Base-by-base conservation (phyloP, 1,284 basidiomycete genomes). In the Limonomyces culmigenus region DNA sequence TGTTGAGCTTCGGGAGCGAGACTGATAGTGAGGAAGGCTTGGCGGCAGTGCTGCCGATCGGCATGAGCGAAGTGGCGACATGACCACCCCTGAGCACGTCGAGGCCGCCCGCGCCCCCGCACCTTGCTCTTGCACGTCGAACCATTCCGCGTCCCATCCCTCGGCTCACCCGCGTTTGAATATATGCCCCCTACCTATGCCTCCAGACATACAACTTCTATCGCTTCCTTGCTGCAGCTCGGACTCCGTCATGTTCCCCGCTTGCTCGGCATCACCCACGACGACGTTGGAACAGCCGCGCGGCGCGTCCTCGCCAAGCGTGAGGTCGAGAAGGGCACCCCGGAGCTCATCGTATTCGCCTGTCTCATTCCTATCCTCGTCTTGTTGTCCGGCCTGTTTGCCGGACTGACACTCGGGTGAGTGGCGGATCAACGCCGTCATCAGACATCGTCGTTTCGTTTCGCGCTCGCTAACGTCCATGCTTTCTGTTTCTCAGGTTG, bases 381-480 rank as follows among this genome's bases (percentile, higher is more conserved):
- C 47, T 48, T 72, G 48, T 45, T 70, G 41, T 74, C 71, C 45
- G 72, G 72, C 52, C 40, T 74, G 48, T 74, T 80, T 62, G 76
- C 78, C 47, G 78, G 74, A 52, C 60, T 87, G 44, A 86, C 84
- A 41, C 60, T 85, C 35, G 89, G 88, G 23, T 27, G 23, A 27
- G 23, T 27, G 8, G n/a, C n/a, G n/a, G n/a, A n/a, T n/a, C n/a
- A n/a, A n/a, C n/a, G n/a, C n/a, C n/a, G n/a, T n/a, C n/a, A n/a
- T n/a, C n/a, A n/a, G n/a, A n/a, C n/a, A n/a, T n/a, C n/a, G n/a
- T n/a, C n/a, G n/a, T n/a, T n/a, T n/a, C n/a, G n/a, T n/a, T n/a
- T n/a, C n/a, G n/a, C n/a, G n/a, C n/a, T n/a, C n/a, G n/a, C n/a
- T n/a, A n/a, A n/a, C 23, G 8, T 27, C 23, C 23, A 8, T 27